Evolutionary conservation across 1,284 basidiomycete species (phyloP).

Genomic region (Paramarasmius palmivorus): DNA sequence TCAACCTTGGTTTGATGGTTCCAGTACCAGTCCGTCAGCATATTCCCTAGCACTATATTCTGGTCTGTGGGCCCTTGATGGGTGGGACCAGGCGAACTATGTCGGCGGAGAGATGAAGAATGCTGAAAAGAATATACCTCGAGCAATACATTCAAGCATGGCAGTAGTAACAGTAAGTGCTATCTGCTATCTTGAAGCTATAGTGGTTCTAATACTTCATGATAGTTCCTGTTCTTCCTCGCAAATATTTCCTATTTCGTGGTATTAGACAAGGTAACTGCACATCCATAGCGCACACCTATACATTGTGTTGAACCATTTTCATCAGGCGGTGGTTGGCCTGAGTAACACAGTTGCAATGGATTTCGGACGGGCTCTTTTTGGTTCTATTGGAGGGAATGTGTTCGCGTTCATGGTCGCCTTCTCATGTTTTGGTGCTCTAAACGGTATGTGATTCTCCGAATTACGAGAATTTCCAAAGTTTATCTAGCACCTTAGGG

Average conservation of each 20-base stretch:
- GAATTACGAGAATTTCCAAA: no score
- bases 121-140: conserved; percentile 84
- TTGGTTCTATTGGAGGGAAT: conserved; percentile 84
- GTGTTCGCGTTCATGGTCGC: conserved; percentile 91
- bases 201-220: background rate
- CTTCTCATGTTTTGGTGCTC: conserved; percentile 90
- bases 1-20: conserved; percentile 70
- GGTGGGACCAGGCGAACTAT: conserved; percentile 91
- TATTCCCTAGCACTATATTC: conserved; percentile 96
- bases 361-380: conserved; percentile 88
- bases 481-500: conserved; percentile 37
- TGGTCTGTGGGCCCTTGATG: conserved; percentile 94
- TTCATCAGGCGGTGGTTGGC: conserved; percentile 56
- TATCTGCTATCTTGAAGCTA: background rate
- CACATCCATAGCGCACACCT: conserved; percentile 17
- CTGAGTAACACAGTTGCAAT: conserved; percentile 91
- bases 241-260: conserved; percentile 93
- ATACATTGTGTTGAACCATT: background rate
- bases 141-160: conserved; percentile 90
- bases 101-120: conserved; percentile 91
- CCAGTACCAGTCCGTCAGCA: conserved; percentile 76
- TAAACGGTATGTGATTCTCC: conserved; percentile 62
- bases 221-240: conserved; percentile 73
- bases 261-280: conserved; percentile 76
- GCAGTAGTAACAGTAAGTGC: conserved; percentile 64